phyloP scores from a whole-genome alignment of 805 yeast genomes.

The Schwanniomyces polymorphus region DNA sequence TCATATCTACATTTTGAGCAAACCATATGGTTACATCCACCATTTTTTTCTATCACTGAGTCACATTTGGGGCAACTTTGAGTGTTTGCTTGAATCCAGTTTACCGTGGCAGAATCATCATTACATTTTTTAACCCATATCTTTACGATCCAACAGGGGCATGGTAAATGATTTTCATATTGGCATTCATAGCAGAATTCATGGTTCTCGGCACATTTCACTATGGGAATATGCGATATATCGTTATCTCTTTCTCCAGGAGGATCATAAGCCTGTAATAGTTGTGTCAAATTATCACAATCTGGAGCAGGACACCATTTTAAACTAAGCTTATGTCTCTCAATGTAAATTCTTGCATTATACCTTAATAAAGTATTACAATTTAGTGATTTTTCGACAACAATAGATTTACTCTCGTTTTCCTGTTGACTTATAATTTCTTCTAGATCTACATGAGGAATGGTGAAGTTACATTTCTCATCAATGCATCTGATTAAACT shows the following conservation, averaged over 20 bases:
- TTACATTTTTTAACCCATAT: constrained; percentile 77
- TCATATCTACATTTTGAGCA: constrained; percentile 76
- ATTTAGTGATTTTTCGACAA: constrained; percentile 1
- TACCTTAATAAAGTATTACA: constrained; percentile 1
- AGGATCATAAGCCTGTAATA: constrained; percentile 8
- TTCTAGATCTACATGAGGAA: constrained; percentile 44
- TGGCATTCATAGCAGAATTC: constrained; percentile 79
- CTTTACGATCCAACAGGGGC: constrained; percentile 70
- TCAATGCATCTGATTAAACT: constrained; percentile 66
- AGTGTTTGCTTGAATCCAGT: constrained; percentile 86
- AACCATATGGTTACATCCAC: constrained; percentile 97
- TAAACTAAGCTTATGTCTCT: constrained; percentile 45
- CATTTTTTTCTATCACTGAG: constrained; percentile 83
- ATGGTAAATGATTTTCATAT: constrained; percentile 76
- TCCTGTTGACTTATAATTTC: constrained; percentile 4
- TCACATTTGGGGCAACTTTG: constrained; percentile 83
- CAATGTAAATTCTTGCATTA: constrained; percentile 49
- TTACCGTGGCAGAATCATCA: constrained; percentile 84
- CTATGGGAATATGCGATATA: constrained; percentile 55
- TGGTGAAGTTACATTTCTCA: constrained; percentile 46
- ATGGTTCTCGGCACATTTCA: constrained; percentile 64
- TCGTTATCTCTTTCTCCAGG: constrained; percentile 6
- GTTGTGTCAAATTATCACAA: constrained; percentile 60
- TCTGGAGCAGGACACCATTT: constrained; percentile 88
- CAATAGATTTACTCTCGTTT: constrained; percentile 2